Percentiles rank a stretch among this genome's conserved stretches.
These are phyloP conservation scores for Thermothelomyces thermophilus DNA, from an alignment of 2,329 filamentous ascomycete genomes.

Conservation along the genomic window DNA sequence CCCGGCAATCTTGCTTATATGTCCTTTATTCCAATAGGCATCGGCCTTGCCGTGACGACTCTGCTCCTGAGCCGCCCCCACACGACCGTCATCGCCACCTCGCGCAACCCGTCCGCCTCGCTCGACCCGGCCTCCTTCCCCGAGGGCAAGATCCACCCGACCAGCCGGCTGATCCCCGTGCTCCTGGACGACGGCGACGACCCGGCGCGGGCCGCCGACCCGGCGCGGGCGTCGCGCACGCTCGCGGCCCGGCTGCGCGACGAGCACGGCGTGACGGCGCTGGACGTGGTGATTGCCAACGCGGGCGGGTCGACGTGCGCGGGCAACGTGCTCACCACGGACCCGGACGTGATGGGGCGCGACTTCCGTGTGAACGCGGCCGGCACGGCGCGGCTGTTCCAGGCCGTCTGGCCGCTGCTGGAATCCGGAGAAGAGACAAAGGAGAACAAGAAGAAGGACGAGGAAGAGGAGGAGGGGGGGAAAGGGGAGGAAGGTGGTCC, in stretches of 20 bases:
- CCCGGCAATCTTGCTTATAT: too few relatives aligned
- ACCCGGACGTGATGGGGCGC: slow-evolving; percentile 13
- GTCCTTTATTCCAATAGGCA: slow-evolving; percentile 16
- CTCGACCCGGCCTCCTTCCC: slow-evolving; percentile 56
- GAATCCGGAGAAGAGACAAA: neutral
- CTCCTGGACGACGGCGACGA: slow-evolving; percentile 20
- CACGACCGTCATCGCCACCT: slow-evolving; percentile 26
- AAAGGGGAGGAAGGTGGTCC: neutral
- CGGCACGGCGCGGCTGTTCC: slow-evolving; percentile 24
- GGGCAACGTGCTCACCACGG: slow-evolving; percentile 18
- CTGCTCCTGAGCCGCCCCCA: slow-evolving; percentile 23
- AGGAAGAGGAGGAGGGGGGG: too few relatives aligned
- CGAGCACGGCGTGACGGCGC: slow-evolving; percentile 9
- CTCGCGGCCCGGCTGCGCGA: slow-evolving; percentile 15
- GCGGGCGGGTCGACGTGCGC: slow-evolving; percentile 23
- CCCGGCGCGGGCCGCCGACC: too few relatives aligned
- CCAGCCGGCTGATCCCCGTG: slow-evolving; percentile 19
- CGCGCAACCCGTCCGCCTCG: slow-evolving; percentile 20
- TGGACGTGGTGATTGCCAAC: slow-evolving; percentile 28
- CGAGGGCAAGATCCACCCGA: slow-evolving; percentile 52
- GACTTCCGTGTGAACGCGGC: slow-evolving; percentile 26
- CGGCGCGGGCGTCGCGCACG: too few relatives aligned
- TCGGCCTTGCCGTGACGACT: slow-evolving; percentile 22
- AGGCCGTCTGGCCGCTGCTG: slow-evolving; percentile 22
- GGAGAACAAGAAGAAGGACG: too few relatives aligned